These are phyloP conservation scores for Cutaneotrichosporon dermatis DNA, from an alignment of 1,284 basidiomycete species.

Conservation along the genomic window DNA sequence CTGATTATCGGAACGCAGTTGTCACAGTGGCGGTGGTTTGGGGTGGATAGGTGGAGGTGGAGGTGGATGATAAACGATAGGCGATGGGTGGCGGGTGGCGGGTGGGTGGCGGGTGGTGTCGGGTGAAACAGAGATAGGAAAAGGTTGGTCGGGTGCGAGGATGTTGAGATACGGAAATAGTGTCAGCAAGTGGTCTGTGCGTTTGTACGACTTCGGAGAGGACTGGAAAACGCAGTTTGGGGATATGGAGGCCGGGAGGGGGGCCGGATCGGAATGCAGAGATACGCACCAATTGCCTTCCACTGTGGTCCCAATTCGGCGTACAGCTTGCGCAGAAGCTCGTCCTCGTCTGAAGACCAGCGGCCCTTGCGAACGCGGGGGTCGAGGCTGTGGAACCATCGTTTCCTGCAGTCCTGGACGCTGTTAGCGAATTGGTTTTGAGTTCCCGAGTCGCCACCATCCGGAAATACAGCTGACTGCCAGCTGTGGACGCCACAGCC, in stretches of 20 bases:
- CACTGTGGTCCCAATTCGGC: conserved; percentile 22
- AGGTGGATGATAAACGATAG: background rate
- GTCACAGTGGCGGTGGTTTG: too few species aligned
- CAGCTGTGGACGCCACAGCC: too few species aligned
- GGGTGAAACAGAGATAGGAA: too few species aligned
- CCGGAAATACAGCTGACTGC: too few species aligned
- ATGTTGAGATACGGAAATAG: background rate
- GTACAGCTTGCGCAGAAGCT: conserved; percentile 15
- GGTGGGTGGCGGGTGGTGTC: too few species aligned
- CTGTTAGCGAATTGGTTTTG: background rate
- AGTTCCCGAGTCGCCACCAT: too few species aligned
- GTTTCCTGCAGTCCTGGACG: conserved; percentile 23
- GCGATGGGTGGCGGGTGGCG: too few species aligned
- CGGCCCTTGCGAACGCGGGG: conserved; percentile 23
- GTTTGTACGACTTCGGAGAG: too few species aligned
- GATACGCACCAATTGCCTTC: conserved; percentile 26
- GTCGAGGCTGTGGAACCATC: conserved; percentile 27
- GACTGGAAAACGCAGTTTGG: too few species aligned
- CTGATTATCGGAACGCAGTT: background rate
- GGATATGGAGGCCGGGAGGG: background rate
- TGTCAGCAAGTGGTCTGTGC: background rate
- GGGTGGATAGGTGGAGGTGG: background rate
- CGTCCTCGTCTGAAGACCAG: conserved; percentile 26
- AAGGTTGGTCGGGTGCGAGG: too few species aligned
- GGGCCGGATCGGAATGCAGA: background rate